phyloP scores from a whole-genome alignment of 2,329 filamentous ascomycete genomes.

The Spiromastix sp. region DNA sequence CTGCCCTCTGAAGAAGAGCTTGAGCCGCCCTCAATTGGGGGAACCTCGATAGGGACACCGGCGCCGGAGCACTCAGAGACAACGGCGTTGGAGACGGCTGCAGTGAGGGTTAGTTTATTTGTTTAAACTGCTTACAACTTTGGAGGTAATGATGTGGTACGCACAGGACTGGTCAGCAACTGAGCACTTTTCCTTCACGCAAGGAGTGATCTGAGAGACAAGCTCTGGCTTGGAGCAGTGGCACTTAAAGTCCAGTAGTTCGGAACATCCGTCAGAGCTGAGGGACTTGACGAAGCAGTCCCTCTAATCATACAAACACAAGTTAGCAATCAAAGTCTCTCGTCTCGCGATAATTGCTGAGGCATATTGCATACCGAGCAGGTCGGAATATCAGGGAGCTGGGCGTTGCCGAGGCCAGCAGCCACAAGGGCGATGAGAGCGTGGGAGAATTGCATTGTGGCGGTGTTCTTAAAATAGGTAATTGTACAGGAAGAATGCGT shows the following conservation, averaged over 20 bases:
- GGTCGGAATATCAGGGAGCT: slow-evolving; percentile 34
- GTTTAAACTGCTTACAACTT: too few relatives aligned
- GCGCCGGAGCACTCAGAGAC: slow-evolving; percentile 24
- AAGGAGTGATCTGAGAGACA: slow-evolving; percentile 33
- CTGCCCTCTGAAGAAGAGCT: slow-evolving; percentile 8
- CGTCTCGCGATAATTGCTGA: too few relatives aligned
- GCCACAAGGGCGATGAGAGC: slow-evolving; percentile 28
- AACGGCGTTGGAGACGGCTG: slow-evolving; percentile 29
- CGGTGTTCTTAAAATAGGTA: too few relatives aligned
- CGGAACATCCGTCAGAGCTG: slow-evolving; percentile 33
- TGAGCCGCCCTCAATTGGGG: slow-evolving; percentile 15
- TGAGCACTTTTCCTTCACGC: slow-evolving; percentile 34
- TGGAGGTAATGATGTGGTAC: slow-evolving; percentile 5
- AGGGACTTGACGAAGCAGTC: slow-evolving; percentile 37
- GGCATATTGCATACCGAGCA: slow-evolving; percentile 35
- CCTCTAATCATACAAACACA: slow-evolving; percentile 28
- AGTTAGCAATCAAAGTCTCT: slow-evolving; percentile 2
- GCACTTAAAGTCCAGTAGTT: slow-evolving; percentile 39
- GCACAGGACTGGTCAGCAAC: slow-evolving; percentile 28
- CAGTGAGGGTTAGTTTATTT: neutral
- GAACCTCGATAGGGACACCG: slow-evolving; percentile 28
- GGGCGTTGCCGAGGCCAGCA: slow-evolving; percentile 36
- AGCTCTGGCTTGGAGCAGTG: slow-evolving; percentile 39
- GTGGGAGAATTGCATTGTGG: slow-evolving; percentile 26
- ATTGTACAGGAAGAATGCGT: neutral